Percentiles rank a stretch among this genome's conserved stretches.
phyloP scores from a whole-genome alignment of 768 basidiomycete genomes.

The Lactarius evosmus region DNA sequence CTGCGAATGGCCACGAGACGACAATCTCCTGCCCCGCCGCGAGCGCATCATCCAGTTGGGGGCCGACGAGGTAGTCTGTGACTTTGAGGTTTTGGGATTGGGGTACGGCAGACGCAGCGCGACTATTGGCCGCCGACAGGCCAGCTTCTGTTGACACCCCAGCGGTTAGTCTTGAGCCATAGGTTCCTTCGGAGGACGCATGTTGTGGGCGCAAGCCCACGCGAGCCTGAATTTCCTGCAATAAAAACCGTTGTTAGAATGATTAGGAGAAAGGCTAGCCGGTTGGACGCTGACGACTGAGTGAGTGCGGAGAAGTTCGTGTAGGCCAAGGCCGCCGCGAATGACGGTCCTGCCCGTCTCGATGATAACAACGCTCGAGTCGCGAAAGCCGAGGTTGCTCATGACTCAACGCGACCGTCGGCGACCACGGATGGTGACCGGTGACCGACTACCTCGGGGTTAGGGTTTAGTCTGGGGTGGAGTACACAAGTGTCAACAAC shows the following conservation, averaged over 20 bases:
- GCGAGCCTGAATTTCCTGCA: conserved; percentile 74
- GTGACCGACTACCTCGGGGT: neutral
- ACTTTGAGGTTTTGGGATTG: conserved; percentile 47
- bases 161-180: conserved; percentile 36
- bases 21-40: conserved; percentile 68
- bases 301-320: conserved; percentile 77
- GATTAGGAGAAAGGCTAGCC: conserved; percentile 10
- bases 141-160: conserved; percentile 30
- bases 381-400: conserved; percentile 66
- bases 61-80: conserved; percentile 80
- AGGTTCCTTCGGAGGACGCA: conserved; percentile 23
- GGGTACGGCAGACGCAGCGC: conserved; percentile 47
- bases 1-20: conserved; percentile 79
- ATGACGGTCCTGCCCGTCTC: conserved; percentile 70
- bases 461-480: conserved; percentile 12
- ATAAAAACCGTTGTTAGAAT: neutral
- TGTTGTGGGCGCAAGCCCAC: conserved; percentile 59
- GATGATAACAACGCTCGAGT: conserved; percentile 76
- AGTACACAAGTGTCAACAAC: neutral
- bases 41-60: conserved; percentile 76
- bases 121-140: conserved; percentile 44
- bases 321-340: conserved; percentile 74
- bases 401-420: conserved; percentile 19
- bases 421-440: neutral
- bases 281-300: conserved; percentile 51